Percentiles rank a stretch among this genome's conserved stretches.
phyloP scores from a whole-genome alignment of 2,329 filamentous ascomycete genomes.

The Trichoderma cornu-damae region DNA sequence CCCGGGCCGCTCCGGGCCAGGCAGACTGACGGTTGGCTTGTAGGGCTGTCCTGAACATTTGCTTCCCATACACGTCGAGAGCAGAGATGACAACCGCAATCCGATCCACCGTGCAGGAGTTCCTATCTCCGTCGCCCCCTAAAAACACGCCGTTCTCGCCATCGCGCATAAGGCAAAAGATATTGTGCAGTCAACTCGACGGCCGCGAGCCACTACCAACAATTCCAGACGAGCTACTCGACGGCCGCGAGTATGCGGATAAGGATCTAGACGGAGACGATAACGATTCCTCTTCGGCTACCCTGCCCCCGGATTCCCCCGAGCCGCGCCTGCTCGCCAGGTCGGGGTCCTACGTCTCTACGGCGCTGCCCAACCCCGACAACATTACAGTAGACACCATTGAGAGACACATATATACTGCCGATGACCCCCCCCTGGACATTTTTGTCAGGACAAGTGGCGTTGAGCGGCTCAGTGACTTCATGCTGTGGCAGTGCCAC shows the following conservation, averaged over 20 bases:
- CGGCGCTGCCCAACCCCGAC: slow-evolving; percentile 66
- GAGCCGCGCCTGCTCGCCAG: slow-evolving; percentile 35
- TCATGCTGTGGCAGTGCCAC: slow-evolving; percentile 98
- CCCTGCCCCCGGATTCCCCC: slow-evolving; percentile 51
- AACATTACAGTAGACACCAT: slow-evolving; percentile 79
- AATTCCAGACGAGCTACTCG: slow-evolving; percentile 46
- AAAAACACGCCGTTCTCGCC: slow-evolving; percentile 75
- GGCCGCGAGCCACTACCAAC: slow-evolving; percentile 44
- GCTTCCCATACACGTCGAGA: slow-evolving; percentile 93
- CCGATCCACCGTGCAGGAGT: slow-evolving; percentile 80
- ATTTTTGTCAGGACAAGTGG: slow-evolving; percentile 89
- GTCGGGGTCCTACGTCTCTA: slow-evolving; percentile 32
- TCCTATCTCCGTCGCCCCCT: slow-evolving; percentile 64
- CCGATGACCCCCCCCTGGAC: slow-evolving; percentile 79
- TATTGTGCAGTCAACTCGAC: slow-evolving; percentile 62
- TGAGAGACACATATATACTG: slow-evolving; percentile 81
- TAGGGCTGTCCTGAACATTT: slow-evolving; percentile 74
- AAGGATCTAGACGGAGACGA: slow-evolving; percentile 43
- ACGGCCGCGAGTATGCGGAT: slow-evolving; percentile 43
- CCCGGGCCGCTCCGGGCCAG: too few species aligned
- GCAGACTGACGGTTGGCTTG: neutral
- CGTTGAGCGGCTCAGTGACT: slow-evolving; percentile 88
- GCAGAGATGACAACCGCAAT: slow-evolving; percentile 93
- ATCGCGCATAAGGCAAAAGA: slow-evolving; percentile 79
- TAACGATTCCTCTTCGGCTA: slow-evolving; percentile 57